Base-by-base conservation (phyloP, 768 basidiomycete species). In the Collybia sordida region DNA sequence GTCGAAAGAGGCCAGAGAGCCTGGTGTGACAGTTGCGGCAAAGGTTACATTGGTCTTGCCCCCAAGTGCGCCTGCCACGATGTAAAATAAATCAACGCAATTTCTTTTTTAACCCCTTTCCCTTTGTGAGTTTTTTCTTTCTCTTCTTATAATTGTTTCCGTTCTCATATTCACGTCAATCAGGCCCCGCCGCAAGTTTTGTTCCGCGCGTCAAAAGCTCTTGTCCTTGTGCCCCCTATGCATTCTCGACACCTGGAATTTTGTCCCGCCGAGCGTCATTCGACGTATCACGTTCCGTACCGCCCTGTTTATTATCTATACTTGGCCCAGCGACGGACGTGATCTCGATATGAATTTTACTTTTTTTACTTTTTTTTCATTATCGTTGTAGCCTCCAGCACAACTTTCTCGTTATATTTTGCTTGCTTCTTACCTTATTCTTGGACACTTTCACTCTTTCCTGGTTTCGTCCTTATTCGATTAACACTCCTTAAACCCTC, bases 1-100 rank as follows among this genome's bases (percentile, higher is more conserved):
- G 85, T 88, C 25, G 82, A 81, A 50, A 79, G 77, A 50, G 85
- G 80, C 15, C 65, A 70, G 22, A 78, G 89, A 25, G 64, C 69
- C 11, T 88, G 90, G 86, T 92, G 90, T 52, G 83, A 90, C 40
- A 66, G 67, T 36, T 91, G 89, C 59, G 89, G 88, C 52, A 86
- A 84, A 58, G 79, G 87, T 35, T 81, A 74, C 71, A 65, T 85
- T 54, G 85, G 84, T 48, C 66, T 74, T 35, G 70, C 69, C 54
- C 61, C 66, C 43, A 70, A 77, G 22, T 91, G 85, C 66, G 74
- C 75, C 50, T 90, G 88, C 66, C 69, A 72, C 56, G 81, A 86
- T 51, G 70, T 85, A 68, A 86, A 86, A 73, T 88, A 78, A 70
- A 55, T 40, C 1, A 23, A 41, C 31, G 41, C 44, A 7, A 24